Evolutionary conservation across 2,329 filamentous ascomycete species (phyloP), one percentile per base, ranked within the genome.

Genomic region (Cadophora sp.): DNA sequence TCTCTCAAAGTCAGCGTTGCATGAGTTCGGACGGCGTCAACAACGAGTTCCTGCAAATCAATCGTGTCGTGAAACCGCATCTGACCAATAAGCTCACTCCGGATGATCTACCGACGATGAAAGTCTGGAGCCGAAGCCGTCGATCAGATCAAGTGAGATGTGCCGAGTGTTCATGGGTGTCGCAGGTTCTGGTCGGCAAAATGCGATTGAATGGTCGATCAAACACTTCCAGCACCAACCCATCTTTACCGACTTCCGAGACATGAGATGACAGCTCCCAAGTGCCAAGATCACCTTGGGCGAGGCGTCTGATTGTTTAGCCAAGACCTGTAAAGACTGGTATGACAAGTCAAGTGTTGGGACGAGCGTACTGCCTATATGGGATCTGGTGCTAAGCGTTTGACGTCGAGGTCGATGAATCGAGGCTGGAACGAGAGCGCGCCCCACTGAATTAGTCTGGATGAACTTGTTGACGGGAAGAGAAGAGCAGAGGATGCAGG

Each of bases 201-300:
- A 65, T 65, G 55, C 45, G 36, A n/a, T 30, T 62, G 51, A 62
- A 50, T 27, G 30, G 64, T 20, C 59, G 64, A 65, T 65, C 64
- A 66, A 66, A 66, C 64, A 62, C 47, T 48, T 41, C 50, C 50
- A 47, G 58, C 41, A 50, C n/a, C 58, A 62, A 20, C 39, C 4
- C 36, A 43, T 48, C 22, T 61, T 56, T 27, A 48, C 56, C 58
- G 58, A 36, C 14, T 33, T 8, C 24, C 64, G 24, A 59, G 39
- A 59, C 22, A 45, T 51, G 27, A 43, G 58, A 60, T 48, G 58
- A 60, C 27, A 30, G 24, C 36, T 50, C 27, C 55, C 24, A 43
- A 58, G 33, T 4, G 24, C 41, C 64, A 66, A 30, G 39, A 45
- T 55, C 27, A 20, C 41, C 36, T 45, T 50, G 33, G 14, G 60